Evolutionary conservation across 768 basidiomycete genomes (phyloP).

Genomic region (Suillus sp.): DNA sequence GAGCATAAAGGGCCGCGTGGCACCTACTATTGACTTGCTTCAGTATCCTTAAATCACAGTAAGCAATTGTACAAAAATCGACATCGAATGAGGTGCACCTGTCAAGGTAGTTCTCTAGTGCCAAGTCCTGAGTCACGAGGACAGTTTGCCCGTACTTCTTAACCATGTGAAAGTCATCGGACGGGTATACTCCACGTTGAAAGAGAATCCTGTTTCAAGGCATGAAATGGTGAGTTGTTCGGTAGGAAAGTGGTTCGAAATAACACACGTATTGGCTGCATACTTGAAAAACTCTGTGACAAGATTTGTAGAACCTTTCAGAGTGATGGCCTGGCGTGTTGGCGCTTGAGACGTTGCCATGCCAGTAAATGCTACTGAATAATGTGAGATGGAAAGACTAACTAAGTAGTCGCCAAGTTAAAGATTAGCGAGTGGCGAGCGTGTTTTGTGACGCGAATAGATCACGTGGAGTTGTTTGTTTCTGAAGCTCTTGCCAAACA

Average conservation of each 20-base stretch:
- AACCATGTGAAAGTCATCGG: slow-evolving; percentile 99
- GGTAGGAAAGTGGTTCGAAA: slow-evolving; percentile 17
- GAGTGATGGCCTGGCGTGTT: slow-evolving; percentile 78
- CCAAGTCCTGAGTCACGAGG: slow-evolving; percentile 90
- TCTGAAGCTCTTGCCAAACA: slow-evolving; percentile 20
- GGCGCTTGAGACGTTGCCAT: slow-evolving; percentile 51
- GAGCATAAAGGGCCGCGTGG: not conserved
- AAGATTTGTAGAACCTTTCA: slow-evolving; percentile 91
- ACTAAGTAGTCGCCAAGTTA: not conserved
- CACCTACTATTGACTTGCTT: slow-evolving; percentile 87
- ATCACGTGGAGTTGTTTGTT: slow-evolving; percentile 21
- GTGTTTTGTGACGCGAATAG: slow-evolving; percentile 17
- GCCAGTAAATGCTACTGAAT: not conserved
- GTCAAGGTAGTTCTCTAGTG: slow-evolving; percentile 91
- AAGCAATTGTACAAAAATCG: slow-evolving; percentile 9
- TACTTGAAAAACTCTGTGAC: slow-evolving; percentile 99
- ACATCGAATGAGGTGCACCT: slow-evolving; percentile 44
- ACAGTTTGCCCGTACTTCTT: slow-evolving; percentile 99
- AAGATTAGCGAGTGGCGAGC: not conserved
- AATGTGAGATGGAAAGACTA: not conserved
- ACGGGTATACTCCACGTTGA: slow-evolving; percentile 95
- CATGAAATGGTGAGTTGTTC: not conserved
- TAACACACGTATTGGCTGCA: slow-evolving; percentile 90
- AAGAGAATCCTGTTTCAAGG: slow-evolving; percentile 74
- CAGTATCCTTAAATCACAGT: slow-evolving; percentile 63